Evolutionary conservation across 345 rosid genomes (phyloP).

Genomic region (Draba incana): DNA sequence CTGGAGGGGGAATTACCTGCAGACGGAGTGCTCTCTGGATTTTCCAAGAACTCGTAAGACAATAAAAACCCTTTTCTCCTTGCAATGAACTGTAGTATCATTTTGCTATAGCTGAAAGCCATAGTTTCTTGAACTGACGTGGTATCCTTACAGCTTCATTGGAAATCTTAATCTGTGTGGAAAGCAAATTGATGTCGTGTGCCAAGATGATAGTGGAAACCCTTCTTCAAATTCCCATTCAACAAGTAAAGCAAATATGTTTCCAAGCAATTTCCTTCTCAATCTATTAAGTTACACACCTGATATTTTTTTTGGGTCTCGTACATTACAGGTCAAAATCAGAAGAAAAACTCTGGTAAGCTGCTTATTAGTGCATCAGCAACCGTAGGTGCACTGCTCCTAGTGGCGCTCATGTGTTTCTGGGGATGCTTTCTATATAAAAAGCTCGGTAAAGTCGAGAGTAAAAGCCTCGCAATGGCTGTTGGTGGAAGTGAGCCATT

Average conservation of each 20-base stretch:
- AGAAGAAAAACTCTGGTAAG: slow-evolving; percentile 79
- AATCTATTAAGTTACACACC: slow-evolving; percentile 3
- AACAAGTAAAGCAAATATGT: slow-evolving; percentile 49
- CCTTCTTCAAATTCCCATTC: slow-evolving; percentile 48
- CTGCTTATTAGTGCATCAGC: slow-evolving; percentile 92
- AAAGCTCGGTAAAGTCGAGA: slow-evolving; percentile 89
- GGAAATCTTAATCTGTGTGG: slow-evolving; percentile 91
- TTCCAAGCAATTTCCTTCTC: slow-evolving; percentile 9
- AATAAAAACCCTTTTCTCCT: slow-evolving; percentile 20
- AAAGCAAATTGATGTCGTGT: slow-evolving; percentile 61
- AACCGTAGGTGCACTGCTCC: slow-evolving; percentile 89
- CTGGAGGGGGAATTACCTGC: slow-evolving; percentile 79
- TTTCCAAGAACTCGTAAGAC: slow-evolving; percentile 75
- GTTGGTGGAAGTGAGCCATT: slow-evolving; percentile 72
- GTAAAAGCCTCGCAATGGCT: slow-evolving; percentile 78
- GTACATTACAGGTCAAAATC: slow-evolving; percentile 60
- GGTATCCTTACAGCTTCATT: slow-evolving; percentile 55
- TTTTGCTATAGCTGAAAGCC: slow-evolving; percentile 2
- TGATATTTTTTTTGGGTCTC: slow-evolving; percentile 26
- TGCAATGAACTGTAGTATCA: not conserved
- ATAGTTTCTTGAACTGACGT: slow-evolving; percentile 25
- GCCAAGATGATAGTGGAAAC: slow-evolving; percentile 62
- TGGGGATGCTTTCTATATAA: slow-evolving; percentile 99
- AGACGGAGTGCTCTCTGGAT: slow-evolving; percentile 64
- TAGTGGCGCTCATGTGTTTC: slow-evolving; percentile 98